Evolutionary conservation across 2,329 filamentous ascomycete species (phyloP), one percentile per base, ranked within the genome.

Genomic region (Lachnellula cervina): DNA sequence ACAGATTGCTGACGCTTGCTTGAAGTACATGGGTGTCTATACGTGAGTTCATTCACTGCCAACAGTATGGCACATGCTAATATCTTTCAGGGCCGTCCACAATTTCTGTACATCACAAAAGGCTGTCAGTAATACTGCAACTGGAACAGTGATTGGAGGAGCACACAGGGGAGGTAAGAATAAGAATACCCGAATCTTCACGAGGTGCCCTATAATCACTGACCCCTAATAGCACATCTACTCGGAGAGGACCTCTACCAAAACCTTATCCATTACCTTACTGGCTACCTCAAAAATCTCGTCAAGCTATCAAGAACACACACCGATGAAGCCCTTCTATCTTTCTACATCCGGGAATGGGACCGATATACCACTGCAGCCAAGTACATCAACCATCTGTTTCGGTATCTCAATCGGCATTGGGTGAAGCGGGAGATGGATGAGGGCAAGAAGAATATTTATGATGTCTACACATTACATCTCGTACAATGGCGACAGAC

Each of bases 401-500:
- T 99, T 78, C 80, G 88, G 52, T 99, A 99, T 70, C 83, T 99
- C 25, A 99, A 99, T 70, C 84, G 94, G 32, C 94, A 99, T 74
- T 99, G 95, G 94, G 94, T 99, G 2, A 99, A 97, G 80, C 82
- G 94, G 32, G 94, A 99, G 75, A 96, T 99, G 75, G 94, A 99
- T 61, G 94, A 99, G 72, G 94, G 94, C 35, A 97, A 99, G 76
- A 97, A 97, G 77, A 89, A 93, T 67, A 89, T 97, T 7, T 97
- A 95, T 72, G 94, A 99, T 71, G 94, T 99, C 48, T 99, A 99
- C 73, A 99, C 94, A 0, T 77, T 99, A 37, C 94, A 99, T 67
- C 78, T 99, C 42, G 94, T 97, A 19, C 90, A 93, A 69, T 99
- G 94, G 94, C 91, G 92, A 63, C 83, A 88, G 63, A 90, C 96